phyloP scores from a whole-genome alignment of 2,329 filamentous ascomycete species.

The Epichloe sp. region DNA sequence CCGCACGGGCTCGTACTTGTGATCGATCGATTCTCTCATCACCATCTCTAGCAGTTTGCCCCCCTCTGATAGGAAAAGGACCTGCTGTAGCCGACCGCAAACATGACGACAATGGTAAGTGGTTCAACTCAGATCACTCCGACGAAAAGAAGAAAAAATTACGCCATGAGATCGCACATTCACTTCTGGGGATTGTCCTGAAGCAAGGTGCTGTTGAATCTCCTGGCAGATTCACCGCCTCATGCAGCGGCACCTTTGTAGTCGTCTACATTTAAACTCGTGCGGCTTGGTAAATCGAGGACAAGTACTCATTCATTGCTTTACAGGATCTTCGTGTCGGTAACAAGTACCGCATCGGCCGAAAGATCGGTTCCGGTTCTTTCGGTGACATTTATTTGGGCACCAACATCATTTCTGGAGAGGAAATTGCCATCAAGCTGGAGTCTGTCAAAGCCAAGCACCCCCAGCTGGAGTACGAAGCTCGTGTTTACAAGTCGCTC shows the following conservation, averaged over 20 bases:
- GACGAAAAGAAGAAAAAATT: no score
- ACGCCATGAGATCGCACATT: no score
- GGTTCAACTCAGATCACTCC: neutral
- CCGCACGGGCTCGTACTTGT: neutral
- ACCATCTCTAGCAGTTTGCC: conserved; percentile 2
- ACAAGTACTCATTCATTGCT: neutral
- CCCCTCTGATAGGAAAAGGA: conserved; percentile 12
- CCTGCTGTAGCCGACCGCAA: conserved; percentile 12
- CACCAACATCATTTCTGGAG: conserved; percentile 98
- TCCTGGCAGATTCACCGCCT: no score
- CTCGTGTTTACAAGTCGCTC: conserved; percentile 79
- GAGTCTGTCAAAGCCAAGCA: conserved; percentile 99
- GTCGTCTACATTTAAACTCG: no score
- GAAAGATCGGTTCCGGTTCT: conserved; percentile 94
- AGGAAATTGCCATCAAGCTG: conserved; percentile 99
- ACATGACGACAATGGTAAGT: conserved; percentile 41
- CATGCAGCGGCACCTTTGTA: no score
- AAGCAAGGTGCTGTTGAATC: no score
- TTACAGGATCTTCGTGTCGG: conserved; percentile 89
- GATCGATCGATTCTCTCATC: neutral
- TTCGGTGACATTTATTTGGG: conserved; percentile 99
- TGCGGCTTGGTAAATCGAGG: neutral
- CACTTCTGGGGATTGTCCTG: no score
- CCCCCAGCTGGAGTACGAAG: conserved; percentile 96
- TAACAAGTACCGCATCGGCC: conserved; percentile 98